Percentiles rank a stretch among this genome's conserved stretches.
Evolutionary conservation across 2,329 filamentous ascomycete species (phyloP).

Genomic region (Colletotrichum sojae): DNA sequence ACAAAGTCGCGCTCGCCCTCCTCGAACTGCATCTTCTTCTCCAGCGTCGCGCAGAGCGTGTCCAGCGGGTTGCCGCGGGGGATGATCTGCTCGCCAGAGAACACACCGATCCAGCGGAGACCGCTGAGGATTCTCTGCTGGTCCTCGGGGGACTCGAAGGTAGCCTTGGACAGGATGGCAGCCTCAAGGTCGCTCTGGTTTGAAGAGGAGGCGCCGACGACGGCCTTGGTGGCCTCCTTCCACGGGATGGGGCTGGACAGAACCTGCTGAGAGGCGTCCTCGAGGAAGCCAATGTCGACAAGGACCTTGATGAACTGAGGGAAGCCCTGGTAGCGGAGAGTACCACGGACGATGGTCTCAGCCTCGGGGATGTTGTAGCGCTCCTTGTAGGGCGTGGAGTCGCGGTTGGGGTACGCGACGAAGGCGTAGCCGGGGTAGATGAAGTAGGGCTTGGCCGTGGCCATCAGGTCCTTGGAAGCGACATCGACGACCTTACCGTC

Average conservation of each 20-base stretch:
- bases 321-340: slow-evolving; percentile 87
- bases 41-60: slow-evolving; percentile 89
- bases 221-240: slow-evolving; percentile 87
- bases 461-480: slow-evolving; percentile 80
- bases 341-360: slow-evolving; percentile 82
- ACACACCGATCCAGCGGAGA: slow-evolving; percentile 79
- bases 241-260: slow-evolving; percentile 80
- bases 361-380: slow-evolving; percentile 94
- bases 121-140: slow-evolving; percentile 79
- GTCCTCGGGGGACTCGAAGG: slow-evolving; percentile 78
- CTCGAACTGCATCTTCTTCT: slow-evolving; percentile 92
- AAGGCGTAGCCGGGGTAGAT: slow-evolving; percentile 92
- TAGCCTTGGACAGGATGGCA: slow-evolving; percentile 82
- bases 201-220: slow-evolving; percentile 78
- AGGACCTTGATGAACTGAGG: slow-evolving; percentile 90
- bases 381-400: slow-evolving; percentile 89
- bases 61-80: slow-evolving; percentile 87
- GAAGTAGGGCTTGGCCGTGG: slow-evolving; percentile 87
- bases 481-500: slow-evolving; percentile 82
- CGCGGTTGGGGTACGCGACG: slow-evolving; percentile 93
- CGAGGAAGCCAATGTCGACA: slow-evolving; percentile 91
- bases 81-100: slow-evolving; percentile 77
- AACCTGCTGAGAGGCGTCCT: slow-evolving; percentile 75
- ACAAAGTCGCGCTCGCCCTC: slow-evolving; percentile 88
- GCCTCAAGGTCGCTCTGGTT: slow-evolving; percentile 78